A percentile compares a stretch with the other conserved stretches of the same genome.
These are phyloP conservation scores for Mortierella sp. DNA, from an alignment of 371 early-diverging fungal genomes.

Conservation along the genomic window DNA sequence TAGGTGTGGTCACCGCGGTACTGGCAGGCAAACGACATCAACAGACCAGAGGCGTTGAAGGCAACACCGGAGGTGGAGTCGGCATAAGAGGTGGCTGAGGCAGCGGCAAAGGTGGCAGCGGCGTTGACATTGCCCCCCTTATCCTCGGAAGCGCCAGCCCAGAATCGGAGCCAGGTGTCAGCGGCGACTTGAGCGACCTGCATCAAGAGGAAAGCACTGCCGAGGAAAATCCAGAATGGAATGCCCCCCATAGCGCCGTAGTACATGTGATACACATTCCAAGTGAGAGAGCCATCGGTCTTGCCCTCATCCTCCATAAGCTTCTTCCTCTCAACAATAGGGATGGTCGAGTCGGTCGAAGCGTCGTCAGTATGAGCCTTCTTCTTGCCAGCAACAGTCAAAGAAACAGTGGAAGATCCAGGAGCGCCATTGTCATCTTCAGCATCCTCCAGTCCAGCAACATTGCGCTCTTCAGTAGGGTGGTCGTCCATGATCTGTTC, in stretches of 20 bases:
- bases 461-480: constrained; percentile 38
- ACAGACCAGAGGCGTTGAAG: constrained; percentile 37
- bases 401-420: constrained; percentile 28
- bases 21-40: constrained; percentile 56
- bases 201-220: constrained; percentile 63
- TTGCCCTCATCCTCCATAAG: constrained; percentile 76
- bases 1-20: constrained; percentile 47
- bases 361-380: constrained; percentile 31
- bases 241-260: constrained; percentile 74
- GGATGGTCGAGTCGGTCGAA: constrained; percentile 47
- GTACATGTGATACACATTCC: constrained; percentile 72
- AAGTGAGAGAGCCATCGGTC: constrained; percentile 71
- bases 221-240: constrained; percentile 61
- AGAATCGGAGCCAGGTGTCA: constrained; percentile 76
- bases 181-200: constrained; percentile 65
- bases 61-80: constrained; percentile 24
- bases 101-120: constrained; percentile 23
- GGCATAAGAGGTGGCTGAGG: constrained; percentile 29
- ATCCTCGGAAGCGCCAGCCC: constrained; percentile 58
- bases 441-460: constrained; percentile 40
- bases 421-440: constrained; percentile 39
- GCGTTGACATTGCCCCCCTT: not conserved
- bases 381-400: constrained; percentile 48
- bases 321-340: constrained; percentile 59
- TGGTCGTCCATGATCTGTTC: constrained; percentile 41